Conservation (phyloP, 371 early-diverging fungal genomes). For the Rhizopus delemar region DNA sequence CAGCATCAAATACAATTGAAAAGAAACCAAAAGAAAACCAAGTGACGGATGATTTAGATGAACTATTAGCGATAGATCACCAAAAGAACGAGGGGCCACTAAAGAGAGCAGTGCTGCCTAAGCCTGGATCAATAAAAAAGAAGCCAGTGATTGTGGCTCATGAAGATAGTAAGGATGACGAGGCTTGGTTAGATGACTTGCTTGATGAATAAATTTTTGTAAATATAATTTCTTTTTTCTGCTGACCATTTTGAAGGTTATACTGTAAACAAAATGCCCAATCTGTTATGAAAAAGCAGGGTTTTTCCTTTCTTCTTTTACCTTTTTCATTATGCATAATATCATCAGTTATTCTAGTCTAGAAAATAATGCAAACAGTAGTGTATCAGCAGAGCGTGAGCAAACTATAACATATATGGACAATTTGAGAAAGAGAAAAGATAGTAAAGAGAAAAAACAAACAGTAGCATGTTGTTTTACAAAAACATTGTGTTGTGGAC, state of each 20-base stretch:
- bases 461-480: too few relatives aligned
- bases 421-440: too few relatives aligned
- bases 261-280: too few relatives aligned
- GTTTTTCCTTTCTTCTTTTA: not conserved
- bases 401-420: too few relatives aligned
- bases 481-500: too few relatives aligned
- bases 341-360: too few relatives aligned
- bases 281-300: not conserved
- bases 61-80: conserved; percentile 21
- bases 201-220: conserved; percentile 22
- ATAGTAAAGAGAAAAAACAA: too few relatives aligned
- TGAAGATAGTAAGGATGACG: conserved; percentile 29
- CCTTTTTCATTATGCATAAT: too few relatives aligned
- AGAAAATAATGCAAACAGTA: too few relatives aligned
- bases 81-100: conserved; percentile 1
- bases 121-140: conserved; percentile 22
- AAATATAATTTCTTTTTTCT: not conserved
- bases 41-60: conserved; percentile 28
- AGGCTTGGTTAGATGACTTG: conserved; percentile 51
- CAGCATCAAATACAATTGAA: not conserved
- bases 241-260: not conserved
- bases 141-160: conserved; percentile 9
- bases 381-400: too few relatives aligned
- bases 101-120: conserved; percentile 19
- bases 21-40: conserved; percentile 6